phyloP scores from a whole-genome alignment of 768 basidiomycete genomes.

The Amanita phalloides region DNA sequence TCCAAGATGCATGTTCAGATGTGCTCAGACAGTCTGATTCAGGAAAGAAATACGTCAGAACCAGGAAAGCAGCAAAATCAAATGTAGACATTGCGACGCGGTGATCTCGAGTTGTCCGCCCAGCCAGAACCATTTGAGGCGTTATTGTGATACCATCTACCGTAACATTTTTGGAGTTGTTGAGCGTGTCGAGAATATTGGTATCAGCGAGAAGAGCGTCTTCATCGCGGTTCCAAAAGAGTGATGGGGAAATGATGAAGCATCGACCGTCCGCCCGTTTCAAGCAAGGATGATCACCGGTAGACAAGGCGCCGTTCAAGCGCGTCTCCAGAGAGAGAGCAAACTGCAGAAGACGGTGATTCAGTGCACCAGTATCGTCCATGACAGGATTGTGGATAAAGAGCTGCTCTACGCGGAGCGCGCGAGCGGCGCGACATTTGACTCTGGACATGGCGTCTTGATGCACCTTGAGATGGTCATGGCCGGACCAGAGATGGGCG shows the following conservation, averaged over 20 bases:
- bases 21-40: constrained; percentile 60
- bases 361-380: constrained; percentile 43
- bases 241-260: constrained; percentile 61
- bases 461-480: constrained; percentile 49
- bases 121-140: constrained; percentile 69
- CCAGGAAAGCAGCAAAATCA: constrained; percentile 61
- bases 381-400: constrained; percentile 48
- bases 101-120: constrained; percentile 46
- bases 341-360: constrained; percentile 48
- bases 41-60: constrained; percentile 75
- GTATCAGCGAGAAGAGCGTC: constrained; percentile 37
- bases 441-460: constrained; percentile 66
- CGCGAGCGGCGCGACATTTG: constrained; percentile 57
- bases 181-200: constrained; percentile 52
- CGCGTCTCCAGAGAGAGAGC: constrained; percentile 58
- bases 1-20: constrained; percentile 55
- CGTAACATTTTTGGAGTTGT: constrained; percentile 38
- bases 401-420: constrained; percentile 69
- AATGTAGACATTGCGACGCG: constrained; percentile 35
- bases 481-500: constrained; percentile 60
- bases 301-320: constrained; percentile 30
- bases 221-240: constrained; percentile 65
- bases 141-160: constrained; percentile 56
- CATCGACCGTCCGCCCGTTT: constrained; percentile 43
- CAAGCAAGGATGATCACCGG: constrained; percentile 40